phyloP scores from a whole-genome alignment of 495 filamentous ascomycete genomes.

The Aspergillus indologenus region DNA sequence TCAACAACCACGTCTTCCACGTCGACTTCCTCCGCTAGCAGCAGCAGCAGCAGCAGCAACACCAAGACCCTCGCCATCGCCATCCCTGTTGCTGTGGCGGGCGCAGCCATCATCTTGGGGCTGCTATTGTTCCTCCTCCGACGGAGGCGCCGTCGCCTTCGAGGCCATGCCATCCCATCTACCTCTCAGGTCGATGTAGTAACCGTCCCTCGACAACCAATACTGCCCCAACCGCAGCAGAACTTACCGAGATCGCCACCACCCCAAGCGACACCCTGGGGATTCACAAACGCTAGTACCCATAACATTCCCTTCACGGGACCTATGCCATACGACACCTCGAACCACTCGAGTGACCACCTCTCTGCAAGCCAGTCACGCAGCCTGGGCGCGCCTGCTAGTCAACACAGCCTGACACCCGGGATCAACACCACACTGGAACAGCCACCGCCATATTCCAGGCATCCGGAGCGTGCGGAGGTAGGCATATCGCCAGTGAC shows the following conservation, averaged over 20 bases:
- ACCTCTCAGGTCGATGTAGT: slow-evolving; percentile 12
- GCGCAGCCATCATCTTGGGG: slow-evolving; percentile 24
- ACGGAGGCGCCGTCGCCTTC: slow-evolving; percentile 21
- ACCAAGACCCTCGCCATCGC: slow-evolving; percentile 38
- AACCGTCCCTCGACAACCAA: slow-evolving; percentile 1
- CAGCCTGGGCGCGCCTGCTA: background rate
- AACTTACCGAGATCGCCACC: background rate
- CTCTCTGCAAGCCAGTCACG: background rate
- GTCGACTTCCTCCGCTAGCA: background rate
- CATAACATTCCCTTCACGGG: slow-evolving; percentile 5
- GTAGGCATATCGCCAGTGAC: background rate
- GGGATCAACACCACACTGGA: background rate
- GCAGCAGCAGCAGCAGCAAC: slow-evolving; percentile 14
- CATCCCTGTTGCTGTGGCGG: slow-evolving; percentile 35
- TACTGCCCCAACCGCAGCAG: background rate
- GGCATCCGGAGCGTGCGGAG: background rate
- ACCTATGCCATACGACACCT: background rate
- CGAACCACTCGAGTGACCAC: background rate
- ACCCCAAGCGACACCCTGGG: background rate
- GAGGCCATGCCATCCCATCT: slow-evolving; percentile 13
- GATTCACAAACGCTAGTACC: background rate
- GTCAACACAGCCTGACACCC: background rate
- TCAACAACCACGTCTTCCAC: background rate
- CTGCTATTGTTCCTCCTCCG: slow-evolving; percentile 29
- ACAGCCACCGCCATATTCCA: background rate